A percentile compares a stretch with the other conserved stretches of the same genome.
phyloP scores from a whole-genome alignment of 1,284 basidiomycete genomes.

The Naganishia liquefaciens region DNA sequence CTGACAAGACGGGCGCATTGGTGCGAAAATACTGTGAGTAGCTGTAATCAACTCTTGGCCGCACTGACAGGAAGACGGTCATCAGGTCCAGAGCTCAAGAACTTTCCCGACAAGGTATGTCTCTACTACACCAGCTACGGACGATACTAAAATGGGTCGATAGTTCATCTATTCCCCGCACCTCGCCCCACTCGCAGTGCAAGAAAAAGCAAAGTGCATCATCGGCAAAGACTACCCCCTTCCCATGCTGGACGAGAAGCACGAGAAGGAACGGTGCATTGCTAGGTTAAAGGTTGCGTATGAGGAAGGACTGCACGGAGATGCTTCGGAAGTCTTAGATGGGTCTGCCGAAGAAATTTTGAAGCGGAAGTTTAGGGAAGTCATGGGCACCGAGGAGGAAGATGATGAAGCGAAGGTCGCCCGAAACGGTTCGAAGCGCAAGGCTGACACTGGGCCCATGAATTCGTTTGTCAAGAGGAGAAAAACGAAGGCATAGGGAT shows the following conservation, averaged over 20 bases:
- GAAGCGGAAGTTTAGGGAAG: conserved; percentile 32
- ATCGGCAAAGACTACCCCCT: conserved; percentile 54
- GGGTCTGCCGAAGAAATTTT: conserved; percentile 42
- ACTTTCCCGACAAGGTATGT: conserved; percentile 54
- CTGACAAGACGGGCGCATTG: conserved; percentile 55
- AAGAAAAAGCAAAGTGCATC: conserved; percentile 52
- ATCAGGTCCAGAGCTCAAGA: conserved; percentile 52
- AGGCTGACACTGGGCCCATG: conserved; percentile 34
- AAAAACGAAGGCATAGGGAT: too few species aligned
- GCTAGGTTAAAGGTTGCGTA: conserved; percentile 51
- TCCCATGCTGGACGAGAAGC: conserved; percentile 53
- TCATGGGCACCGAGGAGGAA: conserved; percentile 27
- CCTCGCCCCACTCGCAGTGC: conserved; percentile 48
- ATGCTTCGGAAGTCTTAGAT: conserved; percentile 44
- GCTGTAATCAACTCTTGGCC: background rate
- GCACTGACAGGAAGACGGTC: conserved; percentile 1
- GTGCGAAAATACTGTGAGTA: conserved; percentile 55
- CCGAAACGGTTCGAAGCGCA: conserved; percentile 37
- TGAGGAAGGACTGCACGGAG: conserved; percentile 43
- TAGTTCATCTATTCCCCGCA: conserved; percentile 55
- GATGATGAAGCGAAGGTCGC: conserved; percentile 37
- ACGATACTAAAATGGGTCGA: background rate
- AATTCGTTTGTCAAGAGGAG: conserved; percentile 43
- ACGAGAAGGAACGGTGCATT: conserved; percentile 46
- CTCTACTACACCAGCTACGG: background rate